Evolutionary conservation across 345 rosid species (phyloP).

Genomic region (Populus simonii): DNA sequence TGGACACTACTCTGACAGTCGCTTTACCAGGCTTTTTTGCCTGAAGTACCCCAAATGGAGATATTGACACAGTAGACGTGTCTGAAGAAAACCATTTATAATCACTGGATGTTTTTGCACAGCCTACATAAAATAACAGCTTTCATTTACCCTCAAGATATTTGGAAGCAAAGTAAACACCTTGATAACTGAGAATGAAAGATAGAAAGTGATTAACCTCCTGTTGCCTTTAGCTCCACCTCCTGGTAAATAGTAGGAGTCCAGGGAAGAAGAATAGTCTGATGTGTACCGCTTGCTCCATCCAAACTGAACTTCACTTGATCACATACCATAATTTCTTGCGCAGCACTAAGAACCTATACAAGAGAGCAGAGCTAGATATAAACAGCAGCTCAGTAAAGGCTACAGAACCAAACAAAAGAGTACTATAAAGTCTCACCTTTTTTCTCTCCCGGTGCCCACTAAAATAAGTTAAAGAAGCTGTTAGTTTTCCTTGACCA

Average conservation of each 20-base stretch:
- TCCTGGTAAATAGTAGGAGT: constrained; percentile 76
- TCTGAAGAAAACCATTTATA: constrained; percentile 93
- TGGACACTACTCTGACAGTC: constrained; percentile 67
- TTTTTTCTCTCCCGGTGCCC: constrained; percentile 48
- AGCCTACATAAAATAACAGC: constrained; percentile 47
- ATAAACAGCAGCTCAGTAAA: neutral
- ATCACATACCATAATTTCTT: constrained; percentile 77
- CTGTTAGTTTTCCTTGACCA: constrained; percentile 67
- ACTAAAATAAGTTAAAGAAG: constrained; percentile 65
- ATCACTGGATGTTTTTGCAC: constrained; percentile 72
- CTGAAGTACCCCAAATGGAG: constrained; percentile 75
- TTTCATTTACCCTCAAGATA: constrained; percentile 14
- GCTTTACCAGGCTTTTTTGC: constrained; percentile 91
- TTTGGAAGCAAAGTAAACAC: constrained; percentile 5
- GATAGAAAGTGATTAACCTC: constrained; percentile 51
- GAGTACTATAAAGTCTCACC: constrained; percentile 37
- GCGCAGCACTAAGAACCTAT: constrained; percentile 69
- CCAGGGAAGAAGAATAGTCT: constrained; percentile 72
- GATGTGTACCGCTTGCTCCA: constrained; percentile 32
- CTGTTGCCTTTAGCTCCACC: constrained; percentile 67
- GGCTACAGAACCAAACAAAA: neutral
- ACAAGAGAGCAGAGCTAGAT: constrained; percentile 21
- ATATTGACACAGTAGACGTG: constrained; percentile 50
- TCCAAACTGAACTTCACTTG: constrained; percentile 59
- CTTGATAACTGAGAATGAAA: neutral